Evolutionary conservation across 83 land plant species (phyloP).

Genomic region (Picea abies): DNA sequence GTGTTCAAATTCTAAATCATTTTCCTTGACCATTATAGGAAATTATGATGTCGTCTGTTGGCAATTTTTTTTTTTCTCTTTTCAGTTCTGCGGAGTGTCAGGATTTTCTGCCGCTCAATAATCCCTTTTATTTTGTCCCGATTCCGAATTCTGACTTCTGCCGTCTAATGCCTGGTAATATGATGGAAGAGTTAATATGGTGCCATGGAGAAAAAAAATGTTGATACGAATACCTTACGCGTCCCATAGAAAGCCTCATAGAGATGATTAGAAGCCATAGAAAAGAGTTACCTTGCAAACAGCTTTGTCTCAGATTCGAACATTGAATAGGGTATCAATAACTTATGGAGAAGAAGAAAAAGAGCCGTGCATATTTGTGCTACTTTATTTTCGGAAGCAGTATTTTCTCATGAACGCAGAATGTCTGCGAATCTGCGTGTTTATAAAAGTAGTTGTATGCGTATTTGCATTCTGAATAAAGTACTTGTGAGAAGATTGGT

Average conservation of each 20-base stretch:
- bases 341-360: too few species aligned
- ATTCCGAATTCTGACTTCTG: slow-evolving; percentile 5
- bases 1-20: not conserved
- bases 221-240: too few species aligned
- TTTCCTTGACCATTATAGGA: slow-evolving; percentile 5
- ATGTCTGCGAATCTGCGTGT: not conserved
- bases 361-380: too few species aligned
- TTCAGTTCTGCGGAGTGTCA: slow-evolving; percentile 12
- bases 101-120: slow-evolving; percentile 13
- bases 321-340: too few species aligned
- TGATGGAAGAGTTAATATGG: not conserved
- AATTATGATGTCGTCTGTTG: not conserved
- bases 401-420: not conserved
- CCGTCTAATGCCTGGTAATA: not conserved
- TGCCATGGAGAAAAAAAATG: too few species aligned
- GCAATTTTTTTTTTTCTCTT: not conserved
- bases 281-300: too few species aligned
- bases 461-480: not conserved
- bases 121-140: slow-evolving; percentile 8
- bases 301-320: too few species aligned
- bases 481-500: not conserved
- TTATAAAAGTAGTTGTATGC: not conserved
- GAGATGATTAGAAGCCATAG: too few species aligned
- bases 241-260: too few species aligned
- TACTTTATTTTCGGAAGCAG: too few species aligned